phyloP scores from a whole-genome alignment of 345 rosid species.

The Syzygium aromaticum region DNA sequence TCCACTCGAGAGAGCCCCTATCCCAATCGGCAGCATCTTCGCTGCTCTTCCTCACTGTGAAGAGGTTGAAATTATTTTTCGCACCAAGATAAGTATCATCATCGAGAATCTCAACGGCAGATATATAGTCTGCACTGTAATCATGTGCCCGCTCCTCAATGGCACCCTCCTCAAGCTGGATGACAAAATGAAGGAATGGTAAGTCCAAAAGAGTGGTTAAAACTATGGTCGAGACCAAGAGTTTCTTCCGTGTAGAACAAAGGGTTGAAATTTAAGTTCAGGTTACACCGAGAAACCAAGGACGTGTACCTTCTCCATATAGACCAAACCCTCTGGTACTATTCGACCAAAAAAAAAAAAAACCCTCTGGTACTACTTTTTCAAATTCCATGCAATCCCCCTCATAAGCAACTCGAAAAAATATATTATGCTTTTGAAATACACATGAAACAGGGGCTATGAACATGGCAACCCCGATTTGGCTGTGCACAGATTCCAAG shows the following conservation, averaged over 20 bases:
- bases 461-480: background rate
- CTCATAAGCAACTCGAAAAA: background rate
- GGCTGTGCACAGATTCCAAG: background rate
- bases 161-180: constrained; percentile 80
- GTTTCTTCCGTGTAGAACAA: background rate
- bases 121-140: constrained; percentile 71
- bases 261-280: background rate
- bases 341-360: no score
- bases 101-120: constrained; percentile 83
- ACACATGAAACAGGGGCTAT: background rate
- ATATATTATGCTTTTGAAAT: background rate
- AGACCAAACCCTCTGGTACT: background rate
- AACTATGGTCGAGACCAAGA: background rate
- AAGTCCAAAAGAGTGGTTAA: background rate
- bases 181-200: background rate
- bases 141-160: constrained; percentile 79
- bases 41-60: constrained; percentile 67
- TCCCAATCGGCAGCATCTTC: constrained; percentile 81
- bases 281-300: background rate
- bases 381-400: background rate
- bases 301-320: background rate
- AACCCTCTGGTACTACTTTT: background rate
- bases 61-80: constrained; percentile 60
- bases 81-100: constrained; percentile 79
- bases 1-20: constrained; percentile 67